A percentile compares a stretch with the other conserved stretches of the same genome.
Evolutionary conservation across 192 early-diverging fungal genomes (phyloP).

Genomic region (Coemansia sp.): DNA sequence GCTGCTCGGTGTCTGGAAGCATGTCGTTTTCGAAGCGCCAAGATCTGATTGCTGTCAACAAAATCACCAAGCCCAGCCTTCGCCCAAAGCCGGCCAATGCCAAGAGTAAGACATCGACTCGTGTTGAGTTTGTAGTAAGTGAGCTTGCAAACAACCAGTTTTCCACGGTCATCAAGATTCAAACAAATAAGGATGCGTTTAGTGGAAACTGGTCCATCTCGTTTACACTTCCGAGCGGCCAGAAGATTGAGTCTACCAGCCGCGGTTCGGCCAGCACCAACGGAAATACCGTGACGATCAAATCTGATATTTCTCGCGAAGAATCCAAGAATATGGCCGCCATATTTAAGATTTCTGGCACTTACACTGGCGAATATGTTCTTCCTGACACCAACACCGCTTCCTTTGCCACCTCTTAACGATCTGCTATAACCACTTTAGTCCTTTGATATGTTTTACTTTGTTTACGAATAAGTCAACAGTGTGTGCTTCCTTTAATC

Average conservation of each 20-base stretch:
- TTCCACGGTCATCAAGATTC: slow-evolving; percentile 48
- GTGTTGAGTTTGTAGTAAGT: slow-evolving; percentile 44
- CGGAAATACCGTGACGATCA: slow-evolving; percentile 37
- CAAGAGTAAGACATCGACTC: slow-evolving; percentile 41
- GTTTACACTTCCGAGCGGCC: slow-evolving; percentile 36
- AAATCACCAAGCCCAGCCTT: slow-evolving; percentile 31
- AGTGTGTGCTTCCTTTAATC: too few species aligned
- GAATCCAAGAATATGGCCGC: slow-evolving; percentile 44
- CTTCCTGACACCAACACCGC: slow-evolving; percentile 38
- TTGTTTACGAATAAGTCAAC: too few species aligned
- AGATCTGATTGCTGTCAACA: slow-evolving; percentile 25
- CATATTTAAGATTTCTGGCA: slow-evolving; percentile 40
- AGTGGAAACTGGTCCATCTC: slow-evolving; percentile 50
- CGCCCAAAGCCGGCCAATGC: slow-evolving; percentile 39
- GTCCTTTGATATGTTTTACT: too few species aligned
- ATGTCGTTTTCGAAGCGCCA: slow-evolving; percentile 31
- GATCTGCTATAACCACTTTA: background rate
- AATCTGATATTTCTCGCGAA: slow-evolving; percentile 32
- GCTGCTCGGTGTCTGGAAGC: slow-evolving; percentile 33
- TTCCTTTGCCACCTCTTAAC: slow-evolving; percentile 13
- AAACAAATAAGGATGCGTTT: slow-evolving; percentile 40
- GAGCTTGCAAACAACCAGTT: slow-evolving; percentile 40
- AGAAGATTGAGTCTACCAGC: slow-evolving; percentile 45
- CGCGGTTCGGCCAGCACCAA: slow-evolving; percentile 30
- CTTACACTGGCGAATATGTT: slow-evolving; percentile 30